phyloP scores from a whole-genome alignment of 78 protist species.

The Protostelium mycophagum region DNA sequence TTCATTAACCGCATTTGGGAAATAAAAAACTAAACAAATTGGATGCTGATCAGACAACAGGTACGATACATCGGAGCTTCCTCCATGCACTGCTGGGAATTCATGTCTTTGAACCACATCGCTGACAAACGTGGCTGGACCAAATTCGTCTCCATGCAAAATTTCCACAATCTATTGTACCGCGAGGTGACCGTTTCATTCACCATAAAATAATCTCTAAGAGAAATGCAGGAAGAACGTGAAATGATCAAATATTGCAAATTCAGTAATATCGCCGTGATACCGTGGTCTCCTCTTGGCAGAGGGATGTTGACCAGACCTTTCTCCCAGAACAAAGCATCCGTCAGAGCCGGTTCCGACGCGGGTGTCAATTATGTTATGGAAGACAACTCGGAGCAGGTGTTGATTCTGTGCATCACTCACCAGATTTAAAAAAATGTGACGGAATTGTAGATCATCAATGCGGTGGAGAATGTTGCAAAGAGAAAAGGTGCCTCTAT shows the following conservation, averaged over 20 bases:
- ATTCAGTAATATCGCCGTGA: not conserved
- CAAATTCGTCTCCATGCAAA: slow-evolving; percentile 7
- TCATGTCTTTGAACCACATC: not conserved
- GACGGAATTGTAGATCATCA: not conserved
- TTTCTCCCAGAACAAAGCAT: not conserved
- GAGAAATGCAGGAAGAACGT: not conserved
- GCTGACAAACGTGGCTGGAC: slow-evolving; percentile 3
- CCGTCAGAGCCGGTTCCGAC: not conserved
- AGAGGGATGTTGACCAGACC: not conserved
- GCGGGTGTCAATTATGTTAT: not conserved
- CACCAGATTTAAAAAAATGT: too few species aligned
- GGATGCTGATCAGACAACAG: not conserved
- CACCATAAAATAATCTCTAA: not conserved
- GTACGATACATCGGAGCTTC: slow-evolving; percentile 8
- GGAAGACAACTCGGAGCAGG: not conserved
- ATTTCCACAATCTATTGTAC: not conserved
- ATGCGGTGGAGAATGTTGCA: slow-evolving; percentile 3
- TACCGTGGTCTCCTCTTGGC: slow-evolving; percentile 4
- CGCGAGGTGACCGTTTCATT: not conserved
- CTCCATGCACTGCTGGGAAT: slow-evolving; percentile 5
- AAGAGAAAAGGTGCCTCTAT: not conserved
- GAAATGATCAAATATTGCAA: not conserved
- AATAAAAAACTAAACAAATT: too few species aligned
- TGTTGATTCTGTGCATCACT: too few species aligned
- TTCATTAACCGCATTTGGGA: too few species aligned